Conservation (phyloP, 257 asterid species). For the Solanum sitiens region DNA sequence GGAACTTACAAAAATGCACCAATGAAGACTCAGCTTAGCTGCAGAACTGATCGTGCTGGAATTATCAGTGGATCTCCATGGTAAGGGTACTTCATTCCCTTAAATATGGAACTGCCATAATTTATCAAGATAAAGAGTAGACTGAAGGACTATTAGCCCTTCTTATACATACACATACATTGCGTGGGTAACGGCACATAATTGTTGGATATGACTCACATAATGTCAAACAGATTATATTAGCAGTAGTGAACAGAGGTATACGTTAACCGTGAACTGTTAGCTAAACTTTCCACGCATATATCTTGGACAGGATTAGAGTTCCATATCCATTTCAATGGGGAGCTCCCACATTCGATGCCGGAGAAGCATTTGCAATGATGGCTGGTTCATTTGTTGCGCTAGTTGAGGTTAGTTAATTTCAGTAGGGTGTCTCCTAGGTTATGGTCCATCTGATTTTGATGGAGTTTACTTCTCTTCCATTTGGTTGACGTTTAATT, state of each 20-base stretch:
- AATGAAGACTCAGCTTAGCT: slow-evolving; percentile 47
- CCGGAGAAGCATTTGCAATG: slow-evolving; percentile 97
- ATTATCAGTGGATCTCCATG: slow-evolving; percentile 78
- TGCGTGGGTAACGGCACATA: background rate
- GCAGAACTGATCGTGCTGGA: slow-evolving; percentile 95
- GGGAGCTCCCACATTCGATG: slow-evolving; percentile 91
- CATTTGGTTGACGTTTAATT: background rate
- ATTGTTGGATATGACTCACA: background rate
- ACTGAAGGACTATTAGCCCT: background rate
- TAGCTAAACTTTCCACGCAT: background rate
- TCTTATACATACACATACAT: background rate
- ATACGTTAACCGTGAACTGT: background rate
- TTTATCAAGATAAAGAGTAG: background rate
- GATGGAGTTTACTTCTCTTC: background rate
- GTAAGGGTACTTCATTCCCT: slow-evolving; percentile 12
- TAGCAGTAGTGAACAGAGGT: background rate
- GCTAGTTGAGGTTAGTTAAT: slow-evolving; percentile 63
- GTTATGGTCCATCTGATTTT: background rate
- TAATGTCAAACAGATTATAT: background rate
- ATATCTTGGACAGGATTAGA: slow-evolving; percentile 54
- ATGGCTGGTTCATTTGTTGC: slow-evolving; percentile 87
- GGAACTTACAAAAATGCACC: slow-evolving; percentile 68
- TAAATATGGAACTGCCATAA: background rate
- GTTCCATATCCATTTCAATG: slow-evolving; percentile 93
- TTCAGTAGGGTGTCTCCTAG: background rate